Percentiles rank a stretch among this genome's conserved stretches.
Conservation (phyloP, 352 stramenopile genomes). For the Phytophthora agathidicida region DNA sequence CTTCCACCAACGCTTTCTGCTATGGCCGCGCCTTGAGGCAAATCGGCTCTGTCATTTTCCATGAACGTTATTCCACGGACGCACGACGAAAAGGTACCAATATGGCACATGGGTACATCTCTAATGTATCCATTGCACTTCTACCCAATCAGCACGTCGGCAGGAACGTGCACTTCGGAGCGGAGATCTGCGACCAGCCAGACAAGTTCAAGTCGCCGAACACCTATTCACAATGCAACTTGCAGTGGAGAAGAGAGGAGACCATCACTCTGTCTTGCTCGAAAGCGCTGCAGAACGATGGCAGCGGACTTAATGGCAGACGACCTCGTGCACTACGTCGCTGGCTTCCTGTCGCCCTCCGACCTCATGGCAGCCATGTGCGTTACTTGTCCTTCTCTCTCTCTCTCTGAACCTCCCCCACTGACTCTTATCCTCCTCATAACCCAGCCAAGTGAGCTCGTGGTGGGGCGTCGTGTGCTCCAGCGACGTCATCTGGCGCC, state of each 20-base stretch:
- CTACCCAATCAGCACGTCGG: constrained; percentile 34
- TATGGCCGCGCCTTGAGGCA: constrained; percentile 20
- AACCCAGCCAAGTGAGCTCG: constrained; percentile 59
- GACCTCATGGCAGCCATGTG: constrained; percentile 62
- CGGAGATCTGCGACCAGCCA: constrained; percentile 3
- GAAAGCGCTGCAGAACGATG: not conserved
- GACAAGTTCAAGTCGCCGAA: not conserved
- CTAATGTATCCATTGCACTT: constrained; percentile 9
- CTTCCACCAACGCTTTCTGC: constrained; percentile 17
- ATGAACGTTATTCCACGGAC: constrained; percentile 39
- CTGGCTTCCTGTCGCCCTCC: constrained; percentile 54
- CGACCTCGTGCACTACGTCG: constrained; percentile 62
- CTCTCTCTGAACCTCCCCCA: not conserved
- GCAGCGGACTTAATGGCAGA: constrained; percentile 38
- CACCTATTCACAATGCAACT: constrained; percentile 13
- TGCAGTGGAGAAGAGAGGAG: constrained; percentile 7
- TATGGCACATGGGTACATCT: not conserved
- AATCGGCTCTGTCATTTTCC: constrained; percentile 44
- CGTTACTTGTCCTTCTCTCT: constrained; percentile 1
- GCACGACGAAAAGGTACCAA: constrained; percentile 6
- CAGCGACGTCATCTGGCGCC: constrained; percentile 59
- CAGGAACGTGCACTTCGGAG: constrained; percentile 29
- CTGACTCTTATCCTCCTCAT: not conserved
- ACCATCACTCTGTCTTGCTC: constrained; percentile 18
- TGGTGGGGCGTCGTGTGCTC: constrained; percentile 57